Evolutionary conservation across 2,329 filamentous ascomycete genomes (phyloP).

Genomic region (Keithomyces neogunnii): DNA sequence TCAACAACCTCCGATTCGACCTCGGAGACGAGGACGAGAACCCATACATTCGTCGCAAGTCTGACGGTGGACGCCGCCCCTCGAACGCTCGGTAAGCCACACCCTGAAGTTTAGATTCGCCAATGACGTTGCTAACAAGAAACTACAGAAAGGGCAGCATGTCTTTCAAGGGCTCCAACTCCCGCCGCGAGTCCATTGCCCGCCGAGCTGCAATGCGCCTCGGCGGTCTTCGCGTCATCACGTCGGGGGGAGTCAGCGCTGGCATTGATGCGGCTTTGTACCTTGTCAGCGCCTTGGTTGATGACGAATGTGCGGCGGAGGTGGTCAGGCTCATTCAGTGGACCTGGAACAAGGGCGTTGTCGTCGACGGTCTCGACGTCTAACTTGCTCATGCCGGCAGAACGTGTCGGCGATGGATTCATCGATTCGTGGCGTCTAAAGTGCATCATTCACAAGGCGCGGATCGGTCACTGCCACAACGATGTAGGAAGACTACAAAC

Average conservation of each 20-base stretch:
- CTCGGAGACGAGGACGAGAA: conserved; percentile 75
- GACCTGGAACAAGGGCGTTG: conserved; percentile 77
- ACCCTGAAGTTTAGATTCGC: not conserved
- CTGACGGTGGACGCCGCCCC: conserved; percentile 53
- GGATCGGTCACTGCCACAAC: not conserved
- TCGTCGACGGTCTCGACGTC: conserved; percentile 78
- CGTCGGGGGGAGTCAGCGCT: conserved; percentile 67
- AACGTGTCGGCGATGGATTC: conserved; percentile 9
- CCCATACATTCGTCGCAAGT: conserved; percentile 72
- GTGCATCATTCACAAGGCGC: not conserved
- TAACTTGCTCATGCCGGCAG: conserved; percentile 33
- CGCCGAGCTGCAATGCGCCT: conserved; percentile 70
- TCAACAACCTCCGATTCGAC: conserved; percentile 86
- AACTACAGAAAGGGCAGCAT: conserved; percentile 67
- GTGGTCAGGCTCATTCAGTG: conserved; percentile 71
- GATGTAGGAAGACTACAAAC: conserved; percentile 4
- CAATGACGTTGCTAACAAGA: conserved; percentile 12
- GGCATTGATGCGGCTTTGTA: conserved; percentile 80
- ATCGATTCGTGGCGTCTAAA: not conserved
- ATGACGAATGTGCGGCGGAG: conserved; percentile 66
- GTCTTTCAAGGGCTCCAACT: conserved; percentile 67
- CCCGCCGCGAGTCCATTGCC: conserved; percentile 70
- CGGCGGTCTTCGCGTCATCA: conserved; percentile 64
- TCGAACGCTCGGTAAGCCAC: conserved; percentile 49
- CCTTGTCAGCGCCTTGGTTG: conserved; percentile 74